Percentiles rank a stretch among this genome's conserved stretches.
These are phyloP conservation scores for Tuber indicum DNA, from an alignment of 495 filamentous ascomycete genomes.

Conservation along the genomic window DNA sequence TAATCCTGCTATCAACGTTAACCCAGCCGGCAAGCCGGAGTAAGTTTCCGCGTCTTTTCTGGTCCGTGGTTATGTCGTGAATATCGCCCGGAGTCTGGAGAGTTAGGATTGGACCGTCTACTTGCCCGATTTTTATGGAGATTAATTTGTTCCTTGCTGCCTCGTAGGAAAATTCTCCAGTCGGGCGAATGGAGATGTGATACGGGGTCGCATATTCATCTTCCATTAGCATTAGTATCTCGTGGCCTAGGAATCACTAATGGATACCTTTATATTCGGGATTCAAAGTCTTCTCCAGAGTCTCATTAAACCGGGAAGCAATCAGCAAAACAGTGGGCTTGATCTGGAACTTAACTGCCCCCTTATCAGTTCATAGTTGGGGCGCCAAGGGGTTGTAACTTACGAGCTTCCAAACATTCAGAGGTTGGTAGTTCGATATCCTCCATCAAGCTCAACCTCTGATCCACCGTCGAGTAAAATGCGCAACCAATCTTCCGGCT, in stretches of 20 bases:
- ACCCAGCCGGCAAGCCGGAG: slow-evolving; percentile 66
- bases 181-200: slow-evolving; percentile 49
- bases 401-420: slow-evolving; percentile 64
- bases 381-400: slow-evolving; percentile 25
- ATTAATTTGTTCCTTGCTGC: slow-evolving; percentile 62
- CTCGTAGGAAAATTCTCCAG: slow-evolving; percentile 71
- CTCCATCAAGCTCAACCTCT: slow-evolving; percentile 70
- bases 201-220: slow-evolving; percentile 36
- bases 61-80: slow-evolving; percentile 27
- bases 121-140: slow-evolving; percentile 50
- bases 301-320: slow-evolving; percentile 62
- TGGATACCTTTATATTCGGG: slow-evolving; percentile 17
- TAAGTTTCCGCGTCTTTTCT: slow-evolving; percentile 56
- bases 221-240: neutral
- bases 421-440: slow-evolving; percentile 66
- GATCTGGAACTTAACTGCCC: slow-evolving; percentile 61
- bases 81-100: slow-evolving; percentile 56
- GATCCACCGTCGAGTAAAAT: slow-evolving; percentile 71
- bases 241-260: neutral
- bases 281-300: slow-evolving; percentile 48
- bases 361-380: neutral
- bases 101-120: slow-evolving; percentile 50
- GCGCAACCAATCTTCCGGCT: slow-evolving; percentile 74
- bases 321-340: slow-evolving; percentile 75
- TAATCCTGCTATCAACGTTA: slow-evolving; percentile 68